Conservation (phyloP, 1,139 yeast genomes). For the Blastobotrys buckinghamii region DNA sequence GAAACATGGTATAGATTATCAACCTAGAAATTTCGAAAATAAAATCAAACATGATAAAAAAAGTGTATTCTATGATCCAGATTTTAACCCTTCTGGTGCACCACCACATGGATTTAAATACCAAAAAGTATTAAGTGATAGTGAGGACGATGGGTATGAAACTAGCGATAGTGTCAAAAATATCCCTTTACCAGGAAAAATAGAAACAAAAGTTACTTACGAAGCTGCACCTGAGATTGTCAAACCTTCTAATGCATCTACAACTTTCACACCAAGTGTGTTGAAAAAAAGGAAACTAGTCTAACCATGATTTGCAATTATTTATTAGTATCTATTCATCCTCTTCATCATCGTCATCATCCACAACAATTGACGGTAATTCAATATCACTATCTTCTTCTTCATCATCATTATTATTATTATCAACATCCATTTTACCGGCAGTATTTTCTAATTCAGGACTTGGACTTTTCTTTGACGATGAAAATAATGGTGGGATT, state of each 20-base stretch:
- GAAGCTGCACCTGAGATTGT: conserved; percentile 25
- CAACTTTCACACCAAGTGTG: conserved; percentile 22
- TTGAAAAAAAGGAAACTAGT: conserved; percentile 16
- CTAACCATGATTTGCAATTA: background rate
- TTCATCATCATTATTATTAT: conserved; percentile 13
- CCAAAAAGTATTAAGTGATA: conserved; percentile 14
- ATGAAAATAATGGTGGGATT: background rate
- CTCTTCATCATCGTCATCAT: conserved; percentile 25
- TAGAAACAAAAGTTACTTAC: conserved; percentile 21
- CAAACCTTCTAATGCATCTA: conserved; percentile 22
- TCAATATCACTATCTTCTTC: conserved; percentile 46
- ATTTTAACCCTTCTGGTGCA: conserved; percentile 25
- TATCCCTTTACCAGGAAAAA: conserved; percentile 25
- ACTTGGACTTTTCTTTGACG: background rate
- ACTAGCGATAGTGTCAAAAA: conserved; percentile 19
- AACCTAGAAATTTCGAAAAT: background rate
- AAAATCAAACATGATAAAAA: conserved; percentile 12
- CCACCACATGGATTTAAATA: conserved; percentile 25
- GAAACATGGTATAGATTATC: conserved; percentile 22
- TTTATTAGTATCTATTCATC: conserved; percentile 12
- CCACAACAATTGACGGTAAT: conserved; percentile 50
- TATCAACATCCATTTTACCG: conserved; percentile 4
- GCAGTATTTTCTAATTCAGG: background rate
- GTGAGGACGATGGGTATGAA: conserved; percentile 20
- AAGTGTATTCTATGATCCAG: conserved; percentile 28